Base-by-base conservation (phyloP, 2,329 filamentous ascomycete genomes). In the Clonostachys byssicola region DNA sequence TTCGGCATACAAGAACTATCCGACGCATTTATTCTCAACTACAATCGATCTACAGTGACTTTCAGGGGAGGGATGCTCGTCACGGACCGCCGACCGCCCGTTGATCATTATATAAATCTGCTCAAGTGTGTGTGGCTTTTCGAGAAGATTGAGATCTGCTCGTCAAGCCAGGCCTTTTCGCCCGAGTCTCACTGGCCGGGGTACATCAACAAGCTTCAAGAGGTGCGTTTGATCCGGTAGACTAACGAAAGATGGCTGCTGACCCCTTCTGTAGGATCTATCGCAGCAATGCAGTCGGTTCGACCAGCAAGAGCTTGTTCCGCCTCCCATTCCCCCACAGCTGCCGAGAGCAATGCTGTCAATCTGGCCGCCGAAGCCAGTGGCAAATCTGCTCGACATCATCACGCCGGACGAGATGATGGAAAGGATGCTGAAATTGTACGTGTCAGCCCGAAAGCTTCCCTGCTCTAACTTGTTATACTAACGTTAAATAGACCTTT, bases 51-150 rank as follows among this genome's bases (percentile, higher is more conserved):
- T 10, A 39, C 36, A 14, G 17, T n/a, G 36, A n/a, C 12, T 7
- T 60, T 60, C 14, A 17, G 44, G n/a, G 44, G 52, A 3, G 62
- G 63, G 3, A 49, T 64, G 41, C 40, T 59, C 2, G 57, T 65
- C 10, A 48, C 54, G 13, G 54, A 63, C 16, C 53, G 54, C 3
- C 49, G 54, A 3, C 56, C 57, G 1, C 43, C 55, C 6, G 34
- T 54, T 17, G 52, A 54, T 6, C 60, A 64, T 44, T 66, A 63
- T 35, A 17, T 66, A 42, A 64, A 57, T 30, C 49, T 66, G 1
- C 43, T 66, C 30, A 66, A 65, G 42, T 66, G 63, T 30, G 45
- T 66, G 5, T 66, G 62, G 60, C 49, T 66, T 34, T 55, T 60
- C 35, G 42, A 50, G 17, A 48, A 44, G 23, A 60, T 60, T 3